Percentiles rank a stretch among this genome's conserved stretches.
Conservation (phyloP, 768 basidiomycete species). For the Dioszegia crocea region DNA sequence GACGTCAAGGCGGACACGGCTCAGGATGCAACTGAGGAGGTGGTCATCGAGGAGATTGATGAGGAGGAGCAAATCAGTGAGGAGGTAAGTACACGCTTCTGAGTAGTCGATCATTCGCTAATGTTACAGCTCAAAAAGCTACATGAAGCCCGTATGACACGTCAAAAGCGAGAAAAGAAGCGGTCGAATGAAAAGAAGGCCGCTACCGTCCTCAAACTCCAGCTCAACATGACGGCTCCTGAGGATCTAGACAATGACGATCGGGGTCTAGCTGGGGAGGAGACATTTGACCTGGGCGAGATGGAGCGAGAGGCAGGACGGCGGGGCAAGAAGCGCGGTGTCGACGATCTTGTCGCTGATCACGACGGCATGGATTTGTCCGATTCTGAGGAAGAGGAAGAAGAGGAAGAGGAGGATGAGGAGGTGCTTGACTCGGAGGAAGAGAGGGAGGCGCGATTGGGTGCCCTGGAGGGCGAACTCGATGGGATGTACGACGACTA, state of each 20-base stretch:
- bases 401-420: conserved; percentile 58
- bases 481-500: conserved; percentile 87
- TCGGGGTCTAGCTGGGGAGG: conserved; percentile 61
- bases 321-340: conserved; percentile 52
- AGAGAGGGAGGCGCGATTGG: conserved; percentile 62
- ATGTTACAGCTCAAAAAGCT: conserved; percentile 69
- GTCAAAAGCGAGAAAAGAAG: conserved; percentile 73
- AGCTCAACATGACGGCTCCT: conserved; percentile 96
- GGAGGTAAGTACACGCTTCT: conserved; percentile 58
- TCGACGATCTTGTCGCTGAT: conserved; percentile 54
- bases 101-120: neutral
- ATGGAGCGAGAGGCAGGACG: conserved; percentile 55
- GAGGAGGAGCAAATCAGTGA: conserved; percentile 85
- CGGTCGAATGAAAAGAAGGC: conserved; percentile 82
- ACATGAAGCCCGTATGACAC: conserved; percentile 67
- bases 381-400: conserved; percentile 50
- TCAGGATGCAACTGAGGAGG: conserved; percentile 69
- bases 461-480: conserved; percentile 72
- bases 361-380: conserved; percentile 49
- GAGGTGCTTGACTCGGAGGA: conserved; percentile 54
- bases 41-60: conserved; percentile 58
- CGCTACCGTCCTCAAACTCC: conserved; percentile 87
- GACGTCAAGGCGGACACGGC: conserved; percentile 71
- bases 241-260: conserved; percentile 78
- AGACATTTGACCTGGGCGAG: conserved; percentile 77